A percentile compares a stretch with the other conserved stretches of the same genome.
phyloP scores from a whole-genome alignment of 192 early-diverging fungal genomes.

The Oehlia diaphana region DNA sequence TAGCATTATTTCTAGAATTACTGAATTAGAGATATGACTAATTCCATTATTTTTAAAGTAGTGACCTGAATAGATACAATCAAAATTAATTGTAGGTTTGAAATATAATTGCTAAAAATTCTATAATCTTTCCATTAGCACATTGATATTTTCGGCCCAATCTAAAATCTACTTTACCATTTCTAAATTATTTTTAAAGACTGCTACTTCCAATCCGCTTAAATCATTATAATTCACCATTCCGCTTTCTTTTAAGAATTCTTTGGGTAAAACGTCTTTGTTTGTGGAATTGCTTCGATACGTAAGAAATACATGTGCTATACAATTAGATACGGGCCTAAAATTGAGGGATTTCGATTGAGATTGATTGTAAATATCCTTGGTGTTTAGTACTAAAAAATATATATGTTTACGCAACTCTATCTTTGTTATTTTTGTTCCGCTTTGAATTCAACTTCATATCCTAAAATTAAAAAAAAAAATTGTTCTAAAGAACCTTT shows the following conservation, averaged over 20 bases:
- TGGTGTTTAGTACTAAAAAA: constrained; percentile 8
- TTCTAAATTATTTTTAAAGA: background rate
- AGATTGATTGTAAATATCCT: no score
- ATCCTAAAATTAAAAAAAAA: background rate
- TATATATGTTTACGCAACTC: background rate
- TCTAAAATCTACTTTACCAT: background rate
- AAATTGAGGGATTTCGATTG: no score
- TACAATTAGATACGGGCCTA: no score
- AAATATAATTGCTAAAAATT: background rate
- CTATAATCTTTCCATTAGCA: background rate
- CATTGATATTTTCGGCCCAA: background rate
- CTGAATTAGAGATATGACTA: background rate
- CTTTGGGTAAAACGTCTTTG: no score
- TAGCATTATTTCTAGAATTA: no score
- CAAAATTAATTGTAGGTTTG: background rate
- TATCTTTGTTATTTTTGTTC: background rate
- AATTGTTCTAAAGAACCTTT: background rate
- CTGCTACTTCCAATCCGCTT: background rate
- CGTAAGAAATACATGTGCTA: no score
- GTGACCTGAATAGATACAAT: no score
- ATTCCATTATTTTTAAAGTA: background rate
- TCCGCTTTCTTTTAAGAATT: no score
- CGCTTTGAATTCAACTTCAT: background rate
- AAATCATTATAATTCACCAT: background rate
- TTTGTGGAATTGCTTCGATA: no score